Percentiles rank a stretch among this genome's conserved stretches.
These are phyloP conservation scores for Mycena latifolia DNA, from an alignment of 768 basidiomycete species.

Conservation along the genomic window DNA sequence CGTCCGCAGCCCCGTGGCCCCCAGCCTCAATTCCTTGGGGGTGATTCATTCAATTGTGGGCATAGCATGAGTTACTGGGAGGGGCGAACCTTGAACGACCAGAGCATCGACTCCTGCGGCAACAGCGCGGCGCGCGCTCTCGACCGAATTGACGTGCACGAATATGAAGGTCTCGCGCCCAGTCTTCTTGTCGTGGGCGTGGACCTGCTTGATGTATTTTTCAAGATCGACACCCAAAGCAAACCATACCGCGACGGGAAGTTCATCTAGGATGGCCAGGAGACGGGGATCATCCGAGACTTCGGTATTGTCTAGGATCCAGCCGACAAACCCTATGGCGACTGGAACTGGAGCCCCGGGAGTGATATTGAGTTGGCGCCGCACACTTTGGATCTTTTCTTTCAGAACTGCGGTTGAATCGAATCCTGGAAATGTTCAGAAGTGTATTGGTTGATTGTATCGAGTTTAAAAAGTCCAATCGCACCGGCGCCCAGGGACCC, in stretches of 20 bases:
- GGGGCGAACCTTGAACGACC: conserved; percentile 70
- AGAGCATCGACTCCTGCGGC: conserved; percentile 66
- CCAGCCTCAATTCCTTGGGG: conserved; percentile 8
- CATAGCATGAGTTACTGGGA: background rate
- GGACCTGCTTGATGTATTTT: conserved; percentile 65
- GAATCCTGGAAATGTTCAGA: conserved; percentile 49
- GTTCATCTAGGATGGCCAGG: conserved; percentile 57
- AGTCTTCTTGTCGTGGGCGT: conserved; percentile 51
- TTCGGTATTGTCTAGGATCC: conserved; percentile 63
- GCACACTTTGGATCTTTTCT: conserved; percentile 56
- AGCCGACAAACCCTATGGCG: conserved; percentile 71
- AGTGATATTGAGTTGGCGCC: conserved; percentile 46
- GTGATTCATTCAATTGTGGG: too few relatives aligned
- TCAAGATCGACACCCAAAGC: conserved; percentile 66
- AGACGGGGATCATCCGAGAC: conserved; percentile 52
- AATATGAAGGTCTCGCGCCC: conserved; percentile 63
- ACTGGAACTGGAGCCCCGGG: conserved; percentile 56
- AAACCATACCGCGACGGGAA: conserved; percentile 70
- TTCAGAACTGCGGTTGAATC: conserved; percentile 48
- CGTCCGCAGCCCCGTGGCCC: conserved; percentile 40
- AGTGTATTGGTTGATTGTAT: too few relatives aligned
- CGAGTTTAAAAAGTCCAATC: conserved; percentile 15
- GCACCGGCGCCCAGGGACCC: conserved; percentile 68
- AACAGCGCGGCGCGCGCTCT: conserved; percentile 60
- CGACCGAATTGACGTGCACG: conserved; percentile 61